Base-by-base conservation (phyloP, 1,284 basidiomycete genomes). In the Leccinum angustisporum region DNA sequence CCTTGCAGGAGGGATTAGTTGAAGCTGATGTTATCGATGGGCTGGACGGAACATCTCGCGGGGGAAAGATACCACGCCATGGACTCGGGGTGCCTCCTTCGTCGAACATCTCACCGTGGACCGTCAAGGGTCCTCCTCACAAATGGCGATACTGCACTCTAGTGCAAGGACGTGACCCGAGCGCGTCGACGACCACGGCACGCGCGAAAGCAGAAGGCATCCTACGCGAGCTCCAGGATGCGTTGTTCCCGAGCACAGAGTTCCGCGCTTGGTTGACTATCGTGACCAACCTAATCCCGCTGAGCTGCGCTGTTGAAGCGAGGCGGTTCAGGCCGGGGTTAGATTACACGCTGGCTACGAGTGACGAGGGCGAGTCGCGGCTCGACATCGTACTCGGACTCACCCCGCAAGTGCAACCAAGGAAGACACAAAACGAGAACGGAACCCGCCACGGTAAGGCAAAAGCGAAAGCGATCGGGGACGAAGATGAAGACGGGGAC, bases 261-360 rank as follows among this genome's bases (percentile, higher is more conserved):
- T 98, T 98, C 83, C 85, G 95, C 55, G 86, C 92, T 33, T 97
- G 96, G 91, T 79, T 98, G 43, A 83, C 87, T n/a, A 82, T 87
- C 62, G 86, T 98, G 53, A 90, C 91, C 52, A 83, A 84, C 48
- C 76, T 98, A 65, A 81, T 96, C 57, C 92, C 94, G 14, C 77
- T 92, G 66, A 83, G 86, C 13, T 86, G 91, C 74, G 79, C 86
- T 8, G 83, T 86, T 13, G 88, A 95, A 76, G 93, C 93, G 57
- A 82, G 97, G 65, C 80, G 97, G 53, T 97, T 98, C 78, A 81
- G 96, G 61, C 94, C 94, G 1, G 97, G 95, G 0, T 79, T 98
- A 67, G 96, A 98, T 77, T 98, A 98, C 76, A 97, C 96, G 18
- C 84, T 99, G 1, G 97, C 97, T 34, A 91, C 91, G 65, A 92